Conservation (phyloP, 106 monocot genomes). For the Dendrobium officinale region DNA sequence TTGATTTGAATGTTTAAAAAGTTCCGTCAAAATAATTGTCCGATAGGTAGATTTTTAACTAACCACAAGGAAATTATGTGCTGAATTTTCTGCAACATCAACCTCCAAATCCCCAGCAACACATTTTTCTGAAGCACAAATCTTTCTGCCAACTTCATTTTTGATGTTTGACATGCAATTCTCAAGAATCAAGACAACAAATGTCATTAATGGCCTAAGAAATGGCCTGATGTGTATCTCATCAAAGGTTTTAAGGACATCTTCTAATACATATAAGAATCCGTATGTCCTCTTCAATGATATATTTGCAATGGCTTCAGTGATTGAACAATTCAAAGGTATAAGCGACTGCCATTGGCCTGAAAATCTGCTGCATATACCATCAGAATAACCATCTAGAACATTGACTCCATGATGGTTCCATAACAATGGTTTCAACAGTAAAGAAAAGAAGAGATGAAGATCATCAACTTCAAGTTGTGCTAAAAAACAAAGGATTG, state of each 20-base stretch:
- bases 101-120: slow-evolving; percentile 12
- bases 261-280: slow-evolving; percentile 73
- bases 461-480: slow-evolving; percentile 78
- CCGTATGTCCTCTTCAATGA: slow-evolving; percentile 68
- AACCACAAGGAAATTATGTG: slow-evolving; percentile 17
- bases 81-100: slow-evolving; percentile 1
- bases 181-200: slow-evolving; percentile 67
- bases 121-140: slow-evolving; percentile 8
- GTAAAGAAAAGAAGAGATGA: slow-evolving; percentile 59
- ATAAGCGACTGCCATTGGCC: slow-evolving; percentile 9
- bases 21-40: background rate
- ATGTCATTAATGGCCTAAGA: slow-evolving; percentile 55
- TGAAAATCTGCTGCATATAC: slow-evolving; percentile 5
- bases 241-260: slow-evolving; percentile 79
- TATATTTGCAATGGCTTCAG: slow-evolving; percentile 16
- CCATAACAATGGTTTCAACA: slow-evolving; percentile 61
- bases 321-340: slow-evolving; percentile 32
- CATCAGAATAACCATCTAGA: slow-evolving; percentile 2
- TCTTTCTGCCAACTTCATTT: slow-evolving; percentile 7
- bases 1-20: slow-evolving; percentile 1
- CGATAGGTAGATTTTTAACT: background rate
- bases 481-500: slow-evolving; percentile 67
- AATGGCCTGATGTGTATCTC: slow-evolving; percentile 53
- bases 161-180: slow-evolving; percentile 41
- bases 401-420: slow-evolving; percentile 8